Conservation (phyloP, 805 yeast species). For the Tetrapisispora nanseiensis region DNA sequence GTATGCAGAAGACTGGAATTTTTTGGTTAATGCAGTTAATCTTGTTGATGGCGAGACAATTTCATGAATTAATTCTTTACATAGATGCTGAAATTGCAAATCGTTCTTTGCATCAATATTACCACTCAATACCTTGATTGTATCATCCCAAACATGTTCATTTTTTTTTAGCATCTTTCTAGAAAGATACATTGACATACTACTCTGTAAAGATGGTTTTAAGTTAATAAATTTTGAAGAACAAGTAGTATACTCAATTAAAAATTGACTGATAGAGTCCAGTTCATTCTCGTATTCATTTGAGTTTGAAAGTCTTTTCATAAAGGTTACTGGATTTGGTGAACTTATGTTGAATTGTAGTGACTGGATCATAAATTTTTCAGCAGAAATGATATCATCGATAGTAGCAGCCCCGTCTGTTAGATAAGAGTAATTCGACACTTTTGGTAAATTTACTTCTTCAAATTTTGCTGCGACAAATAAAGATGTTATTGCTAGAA, state of each 20-base stretch:
- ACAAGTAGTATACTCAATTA: slow-evolving; percentile 66
- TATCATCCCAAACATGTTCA: slow-evolving; percentile 20
- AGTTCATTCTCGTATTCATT: slow-evolving; percentile 76
- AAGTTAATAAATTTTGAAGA: slow-evolving; percentile 66
- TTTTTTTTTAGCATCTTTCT: slow-evolving; percentile 40
- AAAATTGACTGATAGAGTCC: slow-evolving; percentile 76
- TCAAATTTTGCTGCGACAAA: slow-evolving; percentile 90
- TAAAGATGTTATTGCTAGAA: slow-evolving; percentile 75
- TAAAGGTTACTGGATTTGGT: slow-evolving; percentile 85
- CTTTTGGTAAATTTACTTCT: slow-evolving; percentile 82
- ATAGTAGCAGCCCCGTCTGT: slow-evolving; percentile 80
- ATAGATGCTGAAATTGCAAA: slow-evolving; percentile 13
- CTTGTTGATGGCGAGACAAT: slow-evolving; percentile 23
- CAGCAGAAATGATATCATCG: slow-evolving; percentile 75
- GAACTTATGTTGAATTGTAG: slow-evolving; percentile 67
- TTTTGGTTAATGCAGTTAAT: slow-evolving; percentile 19
- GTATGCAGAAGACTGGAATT: slow-evolving; percentile 17
- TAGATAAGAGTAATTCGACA: slow-evolving; percentile 75
- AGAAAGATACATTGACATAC: slow-evolving; percentile 79
- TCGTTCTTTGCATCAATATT: slow-evolving; percentile 19
- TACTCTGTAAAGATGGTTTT: slow-evolving; percentile 73
- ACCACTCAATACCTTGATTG: slow-evolving; percentile 21
- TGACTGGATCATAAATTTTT: slow-evolving; percentile 62
- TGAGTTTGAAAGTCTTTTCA: slow-evolving; percentile 81
- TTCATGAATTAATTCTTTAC: slow-evolving; percentile 21